Conservation (phyloP, 2,329 filamentous ascomycete genomes). For the Didymella pinodella region DNA sequence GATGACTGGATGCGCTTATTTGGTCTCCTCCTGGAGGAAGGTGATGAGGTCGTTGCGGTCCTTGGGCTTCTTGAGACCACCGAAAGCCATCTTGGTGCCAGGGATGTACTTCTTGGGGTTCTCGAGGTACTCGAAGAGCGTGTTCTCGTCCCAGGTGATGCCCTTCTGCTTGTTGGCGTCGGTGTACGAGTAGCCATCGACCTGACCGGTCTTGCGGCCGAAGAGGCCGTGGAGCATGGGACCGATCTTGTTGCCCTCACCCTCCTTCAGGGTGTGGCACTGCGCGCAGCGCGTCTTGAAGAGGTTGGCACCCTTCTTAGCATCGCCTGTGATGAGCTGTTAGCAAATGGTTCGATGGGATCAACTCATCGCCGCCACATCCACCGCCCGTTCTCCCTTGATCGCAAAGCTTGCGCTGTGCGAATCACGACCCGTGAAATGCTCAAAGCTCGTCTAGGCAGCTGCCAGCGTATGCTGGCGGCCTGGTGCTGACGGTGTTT, state of each 20-base stretch:
- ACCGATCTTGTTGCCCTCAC: conserved; percentile 96
- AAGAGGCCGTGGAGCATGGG: conserved; percentile 97
- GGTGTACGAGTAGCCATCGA: conserved; percentile 95
- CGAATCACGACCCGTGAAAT: conserved; percentile 25
- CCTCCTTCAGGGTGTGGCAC: conserved; percentile 94
- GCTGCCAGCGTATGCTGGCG: conserved; percentile 9
- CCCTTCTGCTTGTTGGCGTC: conserved; percentile 99
- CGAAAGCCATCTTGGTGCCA: conserved; percentile 99
- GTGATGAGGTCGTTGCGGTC: conserved; percentile 99
- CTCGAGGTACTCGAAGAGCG: conserved; percentile 97
- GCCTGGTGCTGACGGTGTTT: conserved; percentile 13
- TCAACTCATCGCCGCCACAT: conserved; percentile 13
- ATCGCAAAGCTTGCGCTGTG: conserved; percentile 39
- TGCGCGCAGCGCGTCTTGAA: conserved; percentile 99
- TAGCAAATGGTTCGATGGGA: conserved; percentile 24
- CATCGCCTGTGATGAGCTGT: conserved; percentile 70
- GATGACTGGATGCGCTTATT: conserved; percentile 61
- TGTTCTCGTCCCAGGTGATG: conserved; percentile 84
- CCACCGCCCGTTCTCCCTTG: conserved; percentile 28
- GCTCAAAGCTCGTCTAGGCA: conserved; percentile 8
- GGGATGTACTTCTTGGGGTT: conserved; percentile 99
- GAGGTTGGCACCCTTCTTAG: conserved; percentile 96
- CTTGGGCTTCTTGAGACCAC: conserved; percentile 99
- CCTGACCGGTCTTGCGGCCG: conserved; percentile 91
- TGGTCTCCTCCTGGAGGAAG: conserved; percentile 74